Conservation (phyloP, 2,329 filamentous ascomycete species). For the Beauveria sp. region DNA sequence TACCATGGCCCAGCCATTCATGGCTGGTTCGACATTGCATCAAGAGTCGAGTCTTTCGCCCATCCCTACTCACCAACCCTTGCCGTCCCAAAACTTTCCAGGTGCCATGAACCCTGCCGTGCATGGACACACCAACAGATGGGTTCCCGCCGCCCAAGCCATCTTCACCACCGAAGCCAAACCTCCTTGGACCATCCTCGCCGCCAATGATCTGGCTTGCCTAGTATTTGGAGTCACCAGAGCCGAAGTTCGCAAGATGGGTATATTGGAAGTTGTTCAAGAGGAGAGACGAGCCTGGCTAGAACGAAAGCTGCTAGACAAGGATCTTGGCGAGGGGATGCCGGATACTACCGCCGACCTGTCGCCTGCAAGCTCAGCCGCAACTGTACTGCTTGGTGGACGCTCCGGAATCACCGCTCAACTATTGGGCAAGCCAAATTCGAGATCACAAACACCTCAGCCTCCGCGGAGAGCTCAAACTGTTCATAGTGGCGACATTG, state of each 20-base stretch:
- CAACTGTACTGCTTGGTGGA: constrained; percentile 57
- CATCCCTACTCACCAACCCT: constrained; percentile 30
- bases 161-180: constrained; percentile 95
- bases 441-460: constrained; percentile 48
- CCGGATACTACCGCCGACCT: constrained; percentile 25
- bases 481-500: constrained; percentile 49
- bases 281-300: constrained; percentile 85
- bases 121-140: constrained; percentile 86
- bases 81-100: constrained; percentile 35
- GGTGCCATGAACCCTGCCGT: constrained; percentile 49
- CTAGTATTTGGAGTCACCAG: constrained; percentile 99
- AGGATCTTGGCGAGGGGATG: constrained; percentile 28
- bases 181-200: constrained; percentile 89
- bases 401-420: constrained; percentile 74
- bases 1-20: constrained; percentile 74
- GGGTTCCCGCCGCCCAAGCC: constrained; percentile 84
- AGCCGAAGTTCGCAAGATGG: constrained; percentile 87
- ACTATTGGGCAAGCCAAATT: constrained; percentile 74
- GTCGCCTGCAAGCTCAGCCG: constrained; percentile 32
- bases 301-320: constrained; percentile 68
- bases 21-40: constrained; percentile 34
- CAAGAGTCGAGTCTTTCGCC: constrained; percentile 37
- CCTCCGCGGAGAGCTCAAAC: constrained; percentile 55
- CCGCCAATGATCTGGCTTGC: constrained; percentile 93
- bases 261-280: constrained; percentile 90